A percentile compares a stretch with the other conserved stretches of the same genome.
Conservation (phyloP, 1,139 yeast species). For the Waltiozyma sp. region DNA sequence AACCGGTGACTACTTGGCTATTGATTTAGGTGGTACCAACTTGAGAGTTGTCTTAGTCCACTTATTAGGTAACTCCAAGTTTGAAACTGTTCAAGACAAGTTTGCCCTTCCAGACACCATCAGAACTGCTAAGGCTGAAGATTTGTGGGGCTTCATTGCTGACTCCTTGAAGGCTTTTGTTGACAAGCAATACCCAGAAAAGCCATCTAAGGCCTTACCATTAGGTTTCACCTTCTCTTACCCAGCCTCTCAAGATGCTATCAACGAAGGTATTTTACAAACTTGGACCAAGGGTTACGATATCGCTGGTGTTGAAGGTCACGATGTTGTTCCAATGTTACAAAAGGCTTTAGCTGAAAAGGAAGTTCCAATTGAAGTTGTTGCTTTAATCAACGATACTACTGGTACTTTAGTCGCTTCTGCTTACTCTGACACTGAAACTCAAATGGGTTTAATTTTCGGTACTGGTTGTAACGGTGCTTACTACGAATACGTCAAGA, state of each 20-base stretch:
- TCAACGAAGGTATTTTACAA: constrained; percentile 79
- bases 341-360: constrained; percentile 58
- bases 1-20: constrained; percentile 79
- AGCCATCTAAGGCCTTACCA: constrained; percentile 42
- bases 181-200: constrained; percentile 53
- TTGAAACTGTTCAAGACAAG: constrained; percentile 76
- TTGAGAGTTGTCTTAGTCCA: constrained; percentile 80
- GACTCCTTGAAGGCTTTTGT: constrained; percentile 57
- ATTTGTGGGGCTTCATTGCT: constrained; percentile 82
- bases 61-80: constrained; percentile 66
- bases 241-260: constrained; percentile 79
- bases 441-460: constrained; percentile 91
- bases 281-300: constrained; percentile 99
- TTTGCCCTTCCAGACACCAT: constrained; percentile 62
- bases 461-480: constrained; percentile 99
- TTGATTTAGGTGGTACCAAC: constrained; percentile 94
- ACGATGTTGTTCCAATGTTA: constrained; percentile 87
- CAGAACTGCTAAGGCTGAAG: constrained; percentile 64
- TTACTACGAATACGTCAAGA: constrained; percentile 67
- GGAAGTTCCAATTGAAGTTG: constrained; percentile 71
- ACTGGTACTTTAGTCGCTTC: constrained; percentile 97
- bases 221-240: constrained; percentile 93
- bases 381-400: constrained; percentile 92
- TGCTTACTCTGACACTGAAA: constrained; percentile 76
- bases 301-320: constrained; percentile 86